These are phyloP conservation scores for Xanthoconium separans DNA, from an alignment of 1,284 basidiomycete species.

Conservation along the genomic window DNA sequence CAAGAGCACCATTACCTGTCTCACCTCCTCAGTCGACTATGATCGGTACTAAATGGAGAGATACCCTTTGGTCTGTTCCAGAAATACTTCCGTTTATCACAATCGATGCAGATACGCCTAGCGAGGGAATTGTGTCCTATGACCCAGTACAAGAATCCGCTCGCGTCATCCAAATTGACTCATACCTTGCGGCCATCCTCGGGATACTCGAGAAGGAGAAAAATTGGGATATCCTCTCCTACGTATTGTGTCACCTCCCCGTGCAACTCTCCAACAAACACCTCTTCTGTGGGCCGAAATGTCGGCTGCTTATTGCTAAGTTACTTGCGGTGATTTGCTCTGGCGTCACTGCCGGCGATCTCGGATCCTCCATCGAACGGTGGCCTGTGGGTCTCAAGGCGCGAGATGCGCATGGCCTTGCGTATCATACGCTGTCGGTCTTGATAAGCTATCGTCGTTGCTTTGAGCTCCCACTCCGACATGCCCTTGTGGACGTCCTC, in stretches of 20 bases:
- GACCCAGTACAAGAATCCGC: slow-evolving; percentile 54
- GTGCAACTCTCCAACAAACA: slow-evolving; percentile 95
- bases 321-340: slow-evolving; percentile 73
- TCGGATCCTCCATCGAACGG: slow-evolving; percentile 59
- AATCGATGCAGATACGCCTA: slow-evolving; percentile 63
- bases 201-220: slow-evolving; percentile 73
- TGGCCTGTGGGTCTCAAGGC: slow-evolving; percentile 67
- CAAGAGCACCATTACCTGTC: slow-evolving; percentile 46
- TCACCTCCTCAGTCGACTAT: slow-evolving; percentile 30
- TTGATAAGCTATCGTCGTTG: slow-evolving; percentile 86
- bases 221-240: slow-evolving; percentile 95
- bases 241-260: slow-evolving; percentile 89
- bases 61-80: slow-evolving; percentile 74
- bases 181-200: slow-evolving; percentile 70
- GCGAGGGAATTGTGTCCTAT: slow-evolving; percentile 75
- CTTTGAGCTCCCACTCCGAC: slow-evolving; percentile 69
- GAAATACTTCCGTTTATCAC: slow-evolving; percentile 72
- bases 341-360: slow-evolving; percentile 59
- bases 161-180: slow-evolving; percentile 75
- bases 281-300: slow-evolving; percentile 89
- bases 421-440: slow-evolving; percentile 87
- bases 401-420: slow-evolving; percentile 85
- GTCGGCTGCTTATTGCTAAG: slow-evolving; percentile 61
- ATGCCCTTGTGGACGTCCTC: slow-evolving; percentile 84
- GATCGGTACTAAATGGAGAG: slow-evolving; percentile 38